Evolutionary conservation across 805 yeast species (phyloP), one percentile per base, ranked within the genome.

Genomic region (Saccharomyces jurei): DNA sequence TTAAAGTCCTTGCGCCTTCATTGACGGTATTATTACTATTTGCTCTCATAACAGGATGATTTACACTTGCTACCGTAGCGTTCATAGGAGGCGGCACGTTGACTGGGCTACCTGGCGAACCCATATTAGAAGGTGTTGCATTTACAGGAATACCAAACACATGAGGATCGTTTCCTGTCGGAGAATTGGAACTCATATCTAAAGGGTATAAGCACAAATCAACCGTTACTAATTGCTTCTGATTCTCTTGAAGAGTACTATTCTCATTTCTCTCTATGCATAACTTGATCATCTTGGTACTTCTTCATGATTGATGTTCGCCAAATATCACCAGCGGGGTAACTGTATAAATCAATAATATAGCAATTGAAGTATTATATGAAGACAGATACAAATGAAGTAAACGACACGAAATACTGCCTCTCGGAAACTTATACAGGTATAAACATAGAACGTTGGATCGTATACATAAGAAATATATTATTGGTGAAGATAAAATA

Each of bases 71-170:
- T 51, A 58, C 48, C 49, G 44, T 11, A 17, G 44, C 5, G 11
- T 36, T 36, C 44, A 36, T 21, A 17, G 41, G 41, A 26, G 55
- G 31, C 31, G 52, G 56, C 3, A 54, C 49, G 27, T 54, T 55
- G 0, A 53, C 58, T 1, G 61, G 58, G 8, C 57, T 59, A 10
- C 62, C 62, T 10, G 52, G 46, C 6, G 57, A 46, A 32, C 52
- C 49, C 32, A 47, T 17, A 10, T 51, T 41, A n/a, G 48, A 13
- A 17, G 50, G 21, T 8, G 27, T 29, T 17, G 56, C 57, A 48
- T 60, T 63, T 30, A 60, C 65, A 2, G 65, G 62, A 10, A 62
- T 63, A 26, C 62, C 65, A 50, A 62, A 56, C 14, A 54, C 53
- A n/a, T 54, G 46, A 41, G 41, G 44, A 27, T 29, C 49, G 25